Percentiles rank a stretch among this genome's conserved stretches.
These are phyloP conservation scores for Trypanosoma vivax DNA, from an alignment of 208 protist genomes.

Conservation along the genomic window DNA sequence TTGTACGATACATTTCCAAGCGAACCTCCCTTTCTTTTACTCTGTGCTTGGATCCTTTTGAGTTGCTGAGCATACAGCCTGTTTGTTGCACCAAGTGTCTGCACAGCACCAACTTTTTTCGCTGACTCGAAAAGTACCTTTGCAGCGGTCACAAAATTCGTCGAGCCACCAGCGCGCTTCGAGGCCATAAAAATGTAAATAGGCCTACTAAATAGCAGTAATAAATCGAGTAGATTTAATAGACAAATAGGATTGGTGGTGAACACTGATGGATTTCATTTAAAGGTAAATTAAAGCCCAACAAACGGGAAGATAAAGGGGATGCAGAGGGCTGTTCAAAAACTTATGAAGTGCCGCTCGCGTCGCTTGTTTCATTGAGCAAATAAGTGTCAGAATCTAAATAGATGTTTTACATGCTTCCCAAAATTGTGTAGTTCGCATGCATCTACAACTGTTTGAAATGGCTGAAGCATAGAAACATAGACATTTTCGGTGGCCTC, in stretches of 20 bases:
- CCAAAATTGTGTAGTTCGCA: conserved; percentile 76
- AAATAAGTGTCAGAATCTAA: too few relatives aligned
- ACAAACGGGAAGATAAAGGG: too few relatives aligned
- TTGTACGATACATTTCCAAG: conserved; percentile 79
- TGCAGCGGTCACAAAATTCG: conserved; percentile 67
- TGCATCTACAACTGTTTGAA: conserved; percentile 72
- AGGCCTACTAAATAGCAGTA: too few relatives aligned
- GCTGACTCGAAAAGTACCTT: conserved; percentile 82
- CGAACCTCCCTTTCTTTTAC: conserved; percentile 65
- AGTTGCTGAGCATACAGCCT: conserved; percentile 65
- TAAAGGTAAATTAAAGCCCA: too few relatives aligned
- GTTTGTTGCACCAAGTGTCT: conserved; percentile 48
- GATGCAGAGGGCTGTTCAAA: too few relatives aligned
- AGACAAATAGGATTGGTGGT: too few relatives aligned
- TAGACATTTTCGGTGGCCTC: conserved; percentile 61
- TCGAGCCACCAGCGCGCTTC: conserved; percentile 8
- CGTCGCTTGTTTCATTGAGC: too few relatives aligned
- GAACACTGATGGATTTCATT: too few relatives aligned
- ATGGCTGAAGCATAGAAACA: conserved; percentile 70
- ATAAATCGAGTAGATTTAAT: too few relatives aligned
- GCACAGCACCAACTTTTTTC: conserved; percentile 67
- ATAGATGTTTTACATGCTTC: conserved; percentile 14
- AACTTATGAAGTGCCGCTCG: too few relatives aligned
- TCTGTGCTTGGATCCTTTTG: conserved; percentile 75
- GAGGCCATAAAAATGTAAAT: conserved; percentile 7